These are phyloP conservation scores for Arbutus unedo DNA, from an alignment of 148 eudicot species.

Conservation along the genomic window DNA sequence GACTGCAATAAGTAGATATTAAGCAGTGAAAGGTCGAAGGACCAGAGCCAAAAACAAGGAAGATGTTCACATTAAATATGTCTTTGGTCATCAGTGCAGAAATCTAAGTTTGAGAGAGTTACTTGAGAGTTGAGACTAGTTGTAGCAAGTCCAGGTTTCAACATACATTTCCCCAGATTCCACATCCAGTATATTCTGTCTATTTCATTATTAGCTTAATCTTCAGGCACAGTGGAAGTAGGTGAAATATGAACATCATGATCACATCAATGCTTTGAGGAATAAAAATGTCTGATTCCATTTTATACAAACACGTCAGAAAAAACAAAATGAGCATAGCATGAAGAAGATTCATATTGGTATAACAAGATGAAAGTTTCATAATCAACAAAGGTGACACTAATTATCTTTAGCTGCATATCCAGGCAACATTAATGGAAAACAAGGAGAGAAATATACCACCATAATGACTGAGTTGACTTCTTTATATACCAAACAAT, in stretches of 20 bases:
- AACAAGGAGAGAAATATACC: background rate
- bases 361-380: background rate
- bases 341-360: background rate
- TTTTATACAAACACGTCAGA: background rate
- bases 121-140: background rate
- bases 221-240: background rate
- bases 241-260: background rate
- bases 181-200: background rate
- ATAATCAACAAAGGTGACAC: background rate
- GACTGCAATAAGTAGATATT: background rate
- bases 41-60: background rate
- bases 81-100: background rate
- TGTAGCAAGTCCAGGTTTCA: background rate
- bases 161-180: background rate
- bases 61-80: background rate
- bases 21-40: background rate
- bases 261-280: conserved; percentile 6
- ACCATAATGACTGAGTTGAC: background rate
- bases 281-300: background rate
- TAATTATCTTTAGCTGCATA: background rate
- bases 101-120: background rate
- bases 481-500: background rate
- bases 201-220: background rate
- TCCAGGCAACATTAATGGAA: background rate
- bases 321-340: background rate